Evolutionary conservation across 2,329 filamentous ascomycete species (phyloP).

Genomic region (Achaetomium macrosporum): DNA sequence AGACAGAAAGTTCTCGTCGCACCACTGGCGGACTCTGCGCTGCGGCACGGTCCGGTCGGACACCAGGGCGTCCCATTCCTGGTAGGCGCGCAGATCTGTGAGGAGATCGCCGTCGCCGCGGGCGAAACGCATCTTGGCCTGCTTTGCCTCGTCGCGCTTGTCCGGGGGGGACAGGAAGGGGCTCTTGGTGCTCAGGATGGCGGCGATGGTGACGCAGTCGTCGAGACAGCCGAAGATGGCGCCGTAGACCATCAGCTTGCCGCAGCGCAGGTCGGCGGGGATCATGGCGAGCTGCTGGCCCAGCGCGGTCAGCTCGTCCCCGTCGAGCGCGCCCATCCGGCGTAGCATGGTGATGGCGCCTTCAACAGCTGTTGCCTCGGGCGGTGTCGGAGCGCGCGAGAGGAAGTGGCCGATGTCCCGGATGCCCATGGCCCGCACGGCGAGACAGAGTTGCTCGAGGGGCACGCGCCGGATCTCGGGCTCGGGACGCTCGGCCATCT

Average conservation of each 20-base stretch:
- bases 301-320: slow-evolving; percentile 80
- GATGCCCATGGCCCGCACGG: slow-evolving; percentile 92
- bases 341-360: slow-evolving; percentile 73
- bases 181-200: slow-evolving; percentile 82
- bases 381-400: slow-evolving; percentile 80
- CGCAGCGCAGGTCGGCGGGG: slow-evolving; percentile 84
- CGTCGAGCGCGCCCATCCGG: slow-evolving; percentile 84
- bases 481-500: slow-evolving; percentile 84
- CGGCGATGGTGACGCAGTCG: slow-evolving; percentile 79
- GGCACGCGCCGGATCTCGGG: slow-evolving; percentile 92
- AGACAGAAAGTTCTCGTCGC: slow-evolving; percentile 78
- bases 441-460: slow-evolving; percentile 88
- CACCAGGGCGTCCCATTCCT: slow-evolving; percentile 69
- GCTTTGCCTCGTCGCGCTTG: slow-evolving; percentile 74
- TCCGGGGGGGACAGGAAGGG: slow-evolving; percentile 83
- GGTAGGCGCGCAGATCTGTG: slow-evolving; percentile 78
- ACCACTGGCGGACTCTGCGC: slow-evolving; percentile 67
- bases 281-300: slow-evolving; percentile 93
- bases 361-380: slow-evolving; percentile 77
- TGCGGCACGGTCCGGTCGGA: slow-evolving; percentile 48
- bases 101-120: slow-evolving; percentile 78
- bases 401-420: slow-evolving; percentile 76
- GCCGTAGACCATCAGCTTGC: slow-evolving; percentile 92
- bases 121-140: slow-evolving; percentile 68
- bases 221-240: slow-evolving; percentile 90